These are phyloP conservation scores for Rhynchosporium secalis DNA, from an alignment of 2,329 filamentous ascomycete genomes.

Conservation along the genomic window DNA sequence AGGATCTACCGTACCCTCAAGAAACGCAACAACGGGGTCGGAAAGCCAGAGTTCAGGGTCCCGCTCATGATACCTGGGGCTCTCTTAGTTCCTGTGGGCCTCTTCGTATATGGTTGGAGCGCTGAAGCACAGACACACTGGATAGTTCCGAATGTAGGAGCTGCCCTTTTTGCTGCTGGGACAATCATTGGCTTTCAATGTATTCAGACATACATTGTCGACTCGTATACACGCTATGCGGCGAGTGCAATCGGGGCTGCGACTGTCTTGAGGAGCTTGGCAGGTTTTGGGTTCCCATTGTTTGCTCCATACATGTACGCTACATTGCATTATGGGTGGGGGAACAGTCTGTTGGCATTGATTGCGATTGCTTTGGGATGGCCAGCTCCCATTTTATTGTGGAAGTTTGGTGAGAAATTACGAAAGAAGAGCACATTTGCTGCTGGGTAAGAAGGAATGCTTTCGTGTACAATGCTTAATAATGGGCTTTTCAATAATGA, in stretches of 20 bases:
- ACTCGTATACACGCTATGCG: slow-evolving; percentile 45
- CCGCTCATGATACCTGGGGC: slow-evolving; percentile 58
- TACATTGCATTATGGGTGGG: slow-evolving; percentile 49
- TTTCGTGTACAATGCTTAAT: background rate
- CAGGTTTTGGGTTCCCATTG: slow-evolving; percentile 36
- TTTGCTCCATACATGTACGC: slow-evolving; percentile 38
- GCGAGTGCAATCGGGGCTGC: slow-evolving; percentile 44
- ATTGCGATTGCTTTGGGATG: slow-evolving; percentile 53
- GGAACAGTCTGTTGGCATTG: slow-evolving; percentile 47
- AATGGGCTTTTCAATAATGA: background rate
- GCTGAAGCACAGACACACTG: slow-evolving; percentile 53
- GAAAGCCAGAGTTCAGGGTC: slow-evolving; percentile 61
- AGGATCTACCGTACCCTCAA: slow-evolving; percentile 34
- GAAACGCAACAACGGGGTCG: slow-evolving; percentile 35
- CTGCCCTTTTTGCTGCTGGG: slow-evolving; percentile 51
- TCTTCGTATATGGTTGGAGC: slow-evolving; percentile 60
- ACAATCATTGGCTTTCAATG: slow-evolving; percentile 42
- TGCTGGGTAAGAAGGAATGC: slow-evolving; percentile 26
- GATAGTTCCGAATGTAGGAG: slow-evolving; percentile 59
- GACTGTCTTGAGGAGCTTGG: slow-evolving; percentile 34
- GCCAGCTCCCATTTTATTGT: slow-evolving; percentile 49
- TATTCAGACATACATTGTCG: slow-evolving; percentile 52
- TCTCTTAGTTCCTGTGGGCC: slow-evolving; percentile 55
- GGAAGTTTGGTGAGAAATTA: slow-evolving; percentile 43
- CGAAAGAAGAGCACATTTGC: slow-evolving; percentile 46